Conservation (phyloP, 2,329 filamentous ascomycete species). For the Ceratocystis alfenasii region DNA sequence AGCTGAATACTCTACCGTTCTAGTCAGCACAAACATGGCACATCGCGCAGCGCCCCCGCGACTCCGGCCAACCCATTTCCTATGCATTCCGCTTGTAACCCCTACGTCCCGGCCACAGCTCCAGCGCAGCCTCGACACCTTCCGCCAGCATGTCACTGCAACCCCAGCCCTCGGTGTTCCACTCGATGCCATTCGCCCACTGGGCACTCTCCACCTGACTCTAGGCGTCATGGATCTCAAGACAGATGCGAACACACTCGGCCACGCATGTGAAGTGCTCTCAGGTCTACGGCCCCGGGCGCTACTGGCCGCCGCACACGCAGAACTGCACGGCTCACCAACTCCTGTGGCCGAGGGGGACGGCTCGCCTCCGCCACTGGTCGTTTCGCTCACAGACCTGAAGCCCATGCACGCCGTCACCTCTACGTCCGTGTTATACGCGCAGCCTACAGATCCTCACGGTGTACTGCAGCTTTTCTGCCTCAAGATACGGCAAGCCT, state of each 20-base stretch:
- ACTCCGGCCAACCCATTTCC: slow-evolving; percentile 55
- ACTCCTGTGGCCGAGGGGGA: neutral
- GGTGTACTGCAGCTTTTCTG: slow-evolving; percentile 46
- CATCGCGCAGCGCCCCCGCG: neutral
- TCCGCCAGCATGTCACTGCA: slow-evolving; percentile 44
- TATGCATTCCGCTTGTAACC: slow-evolving; percentile 62
- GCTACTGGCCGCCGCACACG: slow-evolving; percentile 13
- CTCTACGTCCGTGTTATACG: slow-evolving; percentile 54
- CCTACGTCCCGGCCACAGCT: slow-evolving; percentile 51
- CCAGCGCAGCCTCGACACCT: slow-evolving; percentile 46
- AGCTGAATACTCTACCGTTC: no score
- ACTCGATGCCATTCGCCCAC: slow-evolving; percentile 55
- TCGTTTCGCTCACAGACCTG: slow-evolving; percentile 43
- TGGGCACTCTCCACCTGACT: slow-evolving; percentile 74
- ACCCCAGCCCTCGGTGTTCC: slow-evolving; percentile 41
- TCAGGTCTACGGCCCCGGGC: slow-evolving; percentile 24
- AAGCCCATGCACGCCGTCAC: slow-evolving; percentile 47
- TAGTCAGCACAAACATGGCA: neutral
- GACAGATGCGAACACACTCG: neutral
- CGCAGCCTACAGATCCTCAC: slow-evolving; percentile 43
- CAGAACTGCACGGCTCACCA: slow-evolving; percentile 22
- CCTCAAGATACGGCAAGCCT: slow-evolving; percentile 40
- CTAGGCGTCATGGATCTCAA: slow-evolving; percentile 73
- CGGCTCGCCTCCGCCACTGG: slow-evolving; percentile 26
- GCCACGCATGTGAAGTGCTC: slow-evolving; percentile 30